Percentiles rank a stretch among this genome's conserved stretches.
Evolutionary conservation across 352 stramenopile genomes (phyloP).

Genomic region (Phytophthora pistaciae): DNA sequence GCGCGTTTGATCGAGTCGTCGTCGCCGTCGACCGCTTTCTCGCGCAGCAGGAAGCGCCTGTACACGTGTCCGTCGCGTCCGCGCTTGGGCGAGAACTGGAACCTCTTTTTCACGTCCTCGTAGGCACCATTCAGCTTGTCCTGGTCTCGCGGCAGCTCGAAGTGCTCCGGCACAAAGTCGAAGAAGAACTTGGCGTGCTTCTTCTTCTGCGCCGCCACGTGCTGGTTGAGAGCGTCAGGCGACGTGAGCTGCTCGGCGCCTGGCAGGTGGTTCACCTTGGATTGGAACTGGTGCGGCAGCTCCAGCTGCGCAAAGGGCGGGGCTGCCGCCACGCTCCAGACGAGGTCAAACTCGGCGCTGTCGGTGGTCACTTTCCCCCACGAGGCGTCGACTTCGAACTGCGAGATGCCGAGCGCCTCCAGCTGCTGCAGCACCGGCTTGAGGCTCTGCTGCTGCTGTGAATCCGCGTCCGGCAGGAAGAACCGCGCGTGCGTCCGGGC

Average conservation of each 20-base stretch:
- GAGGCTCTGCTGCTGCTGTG: conserved; percentile 32
- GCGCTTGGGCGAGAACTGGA: conserved; percentile 64
- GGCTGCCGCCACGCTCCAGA: conserved; percentile 55
- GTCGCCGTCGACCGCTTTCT: conserved; percentile 42
- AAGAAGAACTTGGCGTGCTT: conserved; percentile 75
- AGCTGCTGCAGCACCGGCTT: conserved; percentile 62
- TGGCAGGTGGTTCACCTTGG: conserved; percentile 81
- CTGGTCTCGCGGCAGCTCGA: conserved; percentile 69
- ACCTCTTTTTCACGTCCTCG: conserved; percentile 50
- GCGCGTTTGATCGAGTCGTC: conserved; percentile 35
- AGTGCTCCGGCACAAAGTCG: conserved; percentile 68
- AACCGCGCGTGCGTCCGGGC: conserved; percentile 47
- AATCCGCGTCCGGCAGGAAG: conserved; percentile 56
- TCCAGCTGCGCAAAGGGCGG: conserved; percentile 50
- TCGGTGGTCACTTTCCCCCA: conserved; percentile 55
- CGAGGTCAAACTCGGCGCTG: conserved; percentile 69
- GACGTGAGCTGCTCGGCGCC: conserved; percentile 60
- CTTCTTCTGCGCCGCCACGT: conserved; percentile 55
- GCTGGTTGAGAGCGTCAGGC: conserved; percentile 48
- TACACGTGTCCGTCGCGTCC: conserved; percentile 60
- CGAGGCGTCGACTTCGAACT: conserved; percentile 44
- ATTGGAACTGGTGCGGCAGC: conserved; percentile 48
- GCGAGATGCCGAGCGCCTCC: conserved; percentile 58
- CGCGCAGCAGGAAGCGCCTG: conserved; percentile 70
- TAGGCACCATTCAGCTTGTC: conserved; percentile 58